These are phyloP conservation scores for Tuber umbilicatum DNA, from an alignment of 495 filamentous ascomycete species.

Conservation along the genomic window DNA sequence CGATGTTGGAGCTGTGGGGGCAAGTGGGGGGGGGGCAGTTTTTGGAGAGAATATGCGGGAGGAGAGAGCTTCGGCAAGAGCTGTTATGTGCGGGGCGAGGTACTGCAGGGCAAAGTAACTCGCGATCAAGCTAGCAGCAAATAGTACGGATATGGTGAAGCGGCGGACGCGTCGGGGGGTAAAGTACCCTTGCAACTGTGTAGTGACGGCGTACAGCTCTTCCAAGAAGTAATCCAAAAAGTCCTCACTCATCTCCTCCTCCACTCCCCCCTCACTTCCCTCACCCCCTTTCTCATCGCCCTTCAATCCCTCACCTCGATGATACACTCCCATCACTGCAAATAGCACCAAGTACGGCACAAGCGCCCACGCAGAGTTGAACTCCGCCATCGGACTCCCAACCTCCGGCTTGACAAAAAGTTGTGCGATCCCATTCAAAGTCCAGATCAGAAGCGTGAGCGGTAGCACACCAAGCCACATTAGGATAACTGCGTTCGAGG, in stretches of 20 bases:
- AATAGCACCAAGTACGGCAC: conserved; percentile 11
- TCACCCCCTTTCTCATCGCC: neutral
- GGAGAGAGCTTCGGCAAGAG: conserved; percentile 10
- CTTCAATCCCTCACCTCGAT: conserved; percentile 10
- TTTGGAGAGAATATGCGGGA: conserved; percentile 3
- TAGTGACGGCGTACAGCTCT: conserved; percentile 4
- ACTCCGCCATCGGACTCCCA: neutral
- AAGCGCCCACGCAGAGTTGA: neutral
- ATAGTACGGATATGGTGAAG: conserved; percentile 14
- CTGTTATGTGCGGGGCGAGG: conserved; percentile 2
- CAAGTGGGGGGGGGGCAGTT: neutral
- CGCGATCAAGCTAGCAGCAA: conserved; percentile 12
- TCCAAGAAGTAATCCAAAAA: neutral
- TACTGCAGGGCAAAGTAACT: conserved; percentile 24
- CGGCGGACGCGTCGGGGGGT: conserved; percentile 10
- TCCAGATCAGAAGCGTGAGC: neutral
- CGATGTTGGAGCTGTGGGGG: conserved; percentile 5
- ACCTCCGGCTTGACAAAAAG: neutral
- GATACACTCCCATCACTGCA: conserved; percentile 10
- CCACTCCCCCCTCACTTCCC: neutral
- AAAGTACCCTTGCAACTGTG: conserved; percentile 11
- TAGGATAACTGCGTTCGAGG: neutral
- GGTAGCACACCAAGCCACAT: neutral
- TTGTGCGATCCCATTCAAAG: neutral
- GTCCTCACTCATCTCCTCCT: neutral